A percentile compares a stretch with the other conserved stretches of the same genome.
Conservation (phyloP, 768 basidiomycete genomes). For the Lenzites betulinus region DNA sequence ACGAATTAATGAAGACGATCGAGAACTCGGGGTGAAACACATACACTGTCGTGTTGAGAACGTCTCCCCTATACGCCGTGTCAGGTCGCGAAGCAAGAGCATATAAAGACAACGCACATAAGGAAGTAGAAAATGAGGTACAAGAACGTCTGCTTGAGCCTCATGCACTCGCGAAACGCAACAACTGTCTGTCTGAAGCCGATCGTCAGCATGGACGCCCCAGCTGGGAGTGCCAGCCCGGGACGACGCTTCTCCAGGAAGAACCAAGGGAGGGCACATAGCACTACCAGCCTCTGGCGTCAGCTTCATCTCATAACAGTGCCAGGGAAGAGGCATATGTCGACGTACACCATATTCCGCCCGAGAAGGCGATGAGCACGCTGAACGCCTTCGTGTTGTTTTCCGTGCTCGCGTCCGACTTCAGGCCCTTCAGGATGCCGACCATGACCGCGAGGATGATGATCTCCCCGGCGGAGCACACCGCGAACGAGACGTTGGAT, state of each 20-base stretch:
- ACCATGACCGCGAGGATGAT: slow-evolving; percentile 72
- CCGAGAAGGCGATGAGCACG: slow-evolving; percentile 76
- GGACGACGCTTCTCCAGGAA: slow-evolving; percentile 66
- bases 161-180: slow-evolving; percentile 64
- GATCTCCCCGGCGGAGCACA: slow-evolving; percentile 71
- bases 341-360: slow-evolving; percentile 74
- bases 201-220: slow-evolving; percentile 57
- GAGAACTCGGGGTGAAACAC: neutral
- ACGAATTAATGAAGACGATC: neutral
- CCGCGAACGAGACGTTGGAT: slow-evolving; percentile 73
- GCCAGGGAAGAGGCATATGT: too few relatives aligned
- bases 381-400: slow-evolving; percentile 79
- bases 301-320: too few relatives aligned
- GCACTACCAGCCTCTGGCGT: slow-evolving; percentile 41
- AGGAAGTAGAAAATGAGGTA: slow-evolving; percentile 78
- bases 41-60: slow-evolving; percentile 74
- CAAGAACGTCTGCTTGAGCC: slow-evolving; percentile 71
- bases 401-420: slow-evolving; percentile 59
- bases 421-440: slow-evolving; percentile 69
- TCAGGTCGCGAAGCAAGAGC: neutral
- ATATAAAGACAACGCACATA: slow-evolving; percentile 47
- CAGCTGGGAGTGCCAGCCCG: slow-evolving; percentile 59
- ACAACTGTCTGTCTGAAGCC: slow-evolving; percentile 69
- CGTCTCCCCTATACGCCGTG: slow-evolving; percentile 57
- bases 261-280: slow-evolving; percentile 76